Evolutionary conservation across 2,329 filamentous ascomycete species (phyloP).

Genomic region (Penicillium fuscoglaucum): DNA sequence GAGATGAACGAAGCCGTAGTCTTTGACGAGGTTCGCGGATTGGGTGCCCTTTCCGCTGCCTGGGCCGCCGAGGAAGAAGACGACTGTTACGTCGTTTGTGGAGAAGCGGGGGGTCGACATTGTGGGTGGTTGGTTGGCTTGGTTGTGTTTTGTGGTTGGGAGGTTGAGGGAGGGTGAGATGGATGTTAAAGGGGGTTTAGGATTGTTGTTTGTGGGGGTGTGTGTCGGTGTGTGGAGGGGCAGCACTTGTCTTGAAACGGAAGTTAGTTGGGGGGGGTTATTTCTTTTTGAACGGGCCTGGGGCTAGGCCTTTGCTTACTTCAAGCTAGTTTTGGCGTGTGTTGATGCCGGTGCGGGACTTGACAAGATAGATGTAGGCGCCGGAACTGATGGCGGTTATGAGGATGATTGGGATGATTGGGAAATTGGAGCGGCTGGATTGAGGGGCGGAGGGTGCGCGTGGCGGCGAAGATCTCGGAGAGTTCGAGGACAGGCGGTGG

Average conservation of each 20-base stretch:
- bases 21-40: constrained; percentile 79
- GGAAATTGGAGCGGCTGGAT: constrained; percentile 39
- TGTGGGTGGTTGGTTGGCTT: constrained; percentile 7
- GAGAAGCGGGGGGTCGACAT: constrained; percentile 69
- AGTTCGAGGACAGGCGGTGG: constrained; percentile 23
- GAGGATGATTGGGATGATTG: constrained; percentile 44
- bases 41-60: constrained; percentile 97
- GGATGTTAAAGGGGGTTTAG: neutral
- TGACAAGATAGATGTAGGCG: constrained; percentile 54
- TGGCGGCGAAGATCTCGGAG: constrained; percentile 15
- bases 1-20: constrained; percentile 90
- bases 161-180: neutral
- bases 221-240: constrained; percentile 38
- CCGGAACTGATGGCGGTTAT: constrained; percentile 52
- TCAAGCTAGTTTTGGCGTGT: constrained; percentile 12
- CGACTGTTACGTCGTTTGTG: constrained; percentile 76
- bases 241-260: constrained; percentile 24
- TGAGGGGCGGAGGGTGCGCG: constrained; percentile 25
- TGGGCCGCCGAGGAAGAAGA: constrained; percentile 95
- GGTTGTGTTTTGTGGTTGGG: neutral
- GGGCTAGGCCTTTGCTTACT: constrained; percentile 4
- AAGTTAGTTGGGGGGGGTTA: constrained; percentile 1
- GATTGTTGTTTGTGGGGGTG: constrained; percentile 49
- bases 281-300: neutral
- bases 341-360: constrained; percentile 41